Percentiles rank a stretch among this genome's conserved stretches.
Conservation (phyloP, 495 filamentous ascomycete species). For the Cryomyces minteri region DNA sequence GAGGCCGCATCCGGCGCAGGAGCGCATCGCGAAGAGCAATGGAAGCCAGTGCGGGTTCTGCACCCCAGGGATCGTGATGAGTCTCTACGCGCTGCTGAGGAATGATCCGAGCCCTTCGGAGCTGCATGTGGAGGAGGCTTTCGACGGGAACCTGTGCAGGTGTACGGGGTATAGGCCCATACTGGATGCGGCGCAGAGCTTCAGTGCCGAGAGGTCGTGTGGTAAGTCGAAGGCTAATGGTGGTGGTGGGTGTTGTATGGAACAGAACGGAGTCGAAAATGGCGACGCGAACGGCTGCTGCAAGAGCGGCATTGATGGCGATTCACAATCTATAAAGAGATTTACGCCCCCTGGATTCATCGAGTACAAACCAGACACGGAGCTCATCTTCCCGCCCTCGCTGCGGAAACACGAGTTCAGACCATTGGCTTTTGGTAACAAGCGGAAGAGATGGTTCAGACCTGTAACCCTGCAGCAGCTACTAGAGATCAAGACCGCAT, state of each 20-base stretch:
- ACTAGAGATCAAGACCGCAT: constrained; percentile 70
- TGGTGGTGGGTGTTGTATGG: constrained; percentile 56
- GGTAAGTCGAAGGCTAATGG: constrained; percentile 40
- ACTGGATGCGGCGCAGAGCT: constrained; percentile 73
- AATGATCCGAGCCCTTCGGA: constrained; percentile 52
- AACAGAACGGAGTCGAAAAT: constrained; percentile 12
- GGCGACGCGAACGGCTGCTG: constrained; percentile 33
- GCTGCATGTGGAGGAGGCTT: constrained; percentile 70
- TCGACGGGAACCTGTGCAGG: constrained; percentile 89
- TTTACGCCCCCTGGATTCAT: constrained; percentile 80
- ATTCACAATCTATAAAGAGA: constrained; percentile 38
- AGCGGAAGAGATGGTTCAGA: constrained; percentile 84
- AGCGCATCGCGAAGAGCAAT: constrained; percentile 63
- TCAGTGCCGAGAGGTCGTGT: constrained; percentile 34
- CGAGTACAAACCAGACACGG: constrained; percentile 78
- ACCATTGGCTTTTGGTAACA: constrained; percentile 80
- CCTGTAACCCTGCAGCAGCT: constrained; percentile 77
- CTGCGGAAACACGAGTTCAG: constrained; percentile 66
- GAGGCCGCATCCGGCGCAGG: constrained; percentile 77
- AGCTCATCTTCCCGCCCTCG: constrained; percentile 83
- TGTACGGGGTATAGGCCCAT: constrained; percentile 94
- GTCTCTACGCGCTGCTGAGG: constrained; percentile 63
- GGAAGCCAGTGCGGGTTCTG: constrained; percentile 67
- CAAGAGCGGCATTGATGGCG: constrained; percentile 27
- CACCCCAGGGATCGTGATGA: constrained; percentile 97